Evolutionary conservation across 139 green algal genomes (phyloP).

Genomic region (Chlorella sp.): DNA sequence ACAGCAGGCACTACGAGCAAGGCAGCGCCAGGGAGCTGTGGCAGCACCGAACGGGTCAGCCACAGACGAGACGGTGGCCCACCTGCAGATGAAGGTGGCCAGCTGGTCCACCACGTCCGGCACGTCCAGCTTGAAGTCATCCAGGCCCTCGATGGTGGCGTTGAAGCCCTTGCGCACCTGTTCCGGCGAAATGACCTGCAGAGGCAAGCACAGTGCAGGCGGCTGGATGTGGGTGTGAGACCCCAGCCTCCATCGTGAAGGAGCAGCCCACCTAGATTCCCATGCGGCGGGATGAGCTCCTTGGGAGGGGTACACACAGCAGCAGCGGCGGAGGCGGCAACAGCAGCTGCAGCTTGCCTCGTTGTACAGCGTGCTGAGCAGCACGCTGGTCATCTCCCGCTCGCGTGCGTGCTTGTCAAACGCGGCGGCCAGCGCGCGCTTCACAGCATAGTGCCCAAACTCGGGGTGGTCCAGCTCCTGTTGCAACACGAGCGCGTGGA

Average conservation of each 20-base stretch:
- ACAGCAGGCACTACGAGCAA: too few species aligned
- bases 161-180: slow-evolving; percentile 69
- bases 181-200: slow-evolving; percentile 21
- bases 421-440: slow-evolving; percentile 74
- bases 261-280: too few species aligned
- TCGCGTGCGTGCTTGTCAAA: slow-evolving; percentile 91
- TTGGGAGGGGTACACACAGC: too few species aligned
- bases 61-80: background rate
- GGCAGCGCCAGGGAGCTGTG: too few species aligned
- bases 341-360: slow-evolving; percentile 56
- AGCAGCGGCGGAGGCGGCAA: too few species aligned
- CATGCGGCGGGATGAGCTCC: too few species aligned
- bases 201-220: background rate
- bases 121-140: slow-evolving; percentile 91
- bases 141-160: slow-evolving; percentile 62
- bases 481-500: background rate
- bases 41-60: background rate
- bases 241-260: too few species aligned
- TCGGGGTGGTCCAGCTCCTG: slow-evolving; percentile 67
- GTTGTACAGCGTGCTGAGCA: slow-evolving; percentile 88
- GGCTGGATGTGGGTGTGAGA: too few species aligned
- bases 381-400: slow-evolving; percentile 86
- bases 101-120: slow-evolving; percentile 84
- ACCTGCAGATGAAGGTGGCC: slow-evolving; percentile 52
- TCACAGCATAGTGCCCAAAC: slow-evolving; percentile 92